Evolutionary conservation across 176 grass and related monocot species (phyloP).

Genomic region (Canna indica): DNA sequence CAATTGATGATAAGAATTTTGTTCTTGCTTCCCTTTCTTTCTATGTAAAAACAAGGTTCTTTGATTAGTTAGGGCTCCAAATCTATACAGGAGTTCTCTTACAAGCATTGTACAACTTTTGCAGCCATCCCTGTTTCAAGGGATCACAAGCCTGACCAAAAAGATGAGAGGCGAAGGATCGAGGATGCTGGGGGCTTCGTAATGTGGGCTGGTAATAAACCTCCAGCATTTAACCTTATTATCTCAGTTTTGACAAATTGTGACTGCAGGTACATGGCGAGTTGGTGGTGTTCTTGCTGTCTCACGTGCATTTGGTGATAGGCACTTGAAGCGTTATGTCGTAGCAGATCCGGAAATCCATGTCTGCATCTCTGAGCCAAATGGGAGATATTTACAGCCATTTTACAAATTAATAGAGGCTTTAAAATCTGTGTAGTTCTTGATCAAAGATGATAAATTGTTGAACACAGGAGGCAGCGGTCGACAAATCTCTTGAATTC

Average conservation of each 20-base stretch:
- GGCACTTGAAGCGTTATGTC: slow-evolving; percentile 20
- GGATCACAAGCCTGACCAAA: slow-evolving; percentile 17
- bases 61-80: neutral
- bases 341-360: slow-evolving; percentile 15
- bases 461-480: slow-evolving; percentile 12
- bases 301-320: slow-evolving; percentile 24
- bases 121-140: slow-evolving; percentile 19
- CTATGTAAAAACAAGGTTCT: neutral
- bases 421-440: too few species aligned
- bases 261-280: slow-evolving; percentile 14
- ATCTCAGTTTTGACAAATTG: neutral
- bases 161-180: slow-evolving; percentile 11
- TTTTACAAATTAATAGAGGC: too few species aligned
- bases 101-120: neutral
- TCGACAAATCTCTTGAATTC: slow-evolving; percentile 13
- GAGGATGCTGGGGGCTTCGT: slow-evolving; percentile 19
- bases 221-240: neutral
- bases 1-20: too few species aligned
- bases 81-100: neutral
- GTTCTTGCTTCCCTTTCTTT: neutral
- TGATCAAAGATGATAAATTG: too few species aligned
- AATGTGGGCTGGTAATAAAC: slow-evolving; percentile 12
- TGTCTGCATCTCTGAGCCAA: neutral
- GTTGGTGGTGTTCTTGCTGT: slow-evolving; percentile 19
- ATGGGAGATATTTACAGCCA: too few species aligned